A percentile compares a stretch with the other conserved stretches of the same genome.
Conservation (phyloP, 2,329 filamentous ascomycete species). For the Fusarium decemcellulare region DNA sequence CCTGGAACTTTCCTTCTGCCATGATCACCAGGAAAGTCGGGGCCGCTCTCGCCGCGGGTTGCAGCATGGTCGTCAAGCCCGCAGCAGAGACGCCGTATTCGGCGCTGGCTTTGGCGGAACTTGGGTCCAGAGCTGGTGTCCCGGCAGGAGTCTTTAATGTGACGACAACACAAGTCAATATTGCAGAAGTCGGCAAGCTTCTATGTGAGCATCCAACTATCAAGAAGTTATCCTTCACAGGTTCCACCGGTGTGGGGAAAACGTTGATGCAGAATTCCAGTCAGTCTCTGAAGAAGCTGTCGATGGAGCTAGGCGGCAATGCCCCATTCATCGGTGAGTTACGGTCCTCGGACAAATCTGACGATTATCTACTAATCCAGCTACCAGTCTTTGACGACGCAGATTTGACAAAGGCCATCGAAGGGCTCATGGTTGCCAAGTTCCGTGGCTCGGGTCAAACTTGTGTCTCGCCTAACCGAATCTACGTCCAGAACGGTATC, state of each 20-base stretch:
- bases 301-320: not conserved
- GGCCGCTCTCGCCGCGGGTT: slow-evolving; percentile 5
- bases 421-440: not conserved
- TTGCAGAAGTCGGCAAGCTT: not conserved
- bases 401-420: not conserved
- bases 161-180: not conserved
- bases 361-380: not conserved
- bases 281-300: not conserved
- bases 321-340: not conserved
- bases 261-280: not conserved
- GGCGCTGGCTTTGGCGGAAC: not conserved
- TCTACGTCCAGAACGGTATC: not conserved
- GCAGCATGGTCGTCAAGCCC: not conserved
- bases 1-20: slow-evolving; percentile 15
- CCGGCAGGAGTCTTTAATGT: not conserved
- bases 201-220: not conserved
- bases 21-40: slow-evolving; percentile 12
- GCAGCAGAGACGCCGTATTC: not conserved
- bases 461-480: not conserved
- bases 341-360: not conserved
- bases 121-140: not conserved
- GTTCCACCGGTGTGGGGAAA: not conserved
- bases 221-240: not conserved
- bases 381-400: too few species aligned
- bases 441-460: not conserved